phyloP scores from a whole-genome alignment of 176 grass and related monocot genomes.

The Olyra latifolia region DNA sequence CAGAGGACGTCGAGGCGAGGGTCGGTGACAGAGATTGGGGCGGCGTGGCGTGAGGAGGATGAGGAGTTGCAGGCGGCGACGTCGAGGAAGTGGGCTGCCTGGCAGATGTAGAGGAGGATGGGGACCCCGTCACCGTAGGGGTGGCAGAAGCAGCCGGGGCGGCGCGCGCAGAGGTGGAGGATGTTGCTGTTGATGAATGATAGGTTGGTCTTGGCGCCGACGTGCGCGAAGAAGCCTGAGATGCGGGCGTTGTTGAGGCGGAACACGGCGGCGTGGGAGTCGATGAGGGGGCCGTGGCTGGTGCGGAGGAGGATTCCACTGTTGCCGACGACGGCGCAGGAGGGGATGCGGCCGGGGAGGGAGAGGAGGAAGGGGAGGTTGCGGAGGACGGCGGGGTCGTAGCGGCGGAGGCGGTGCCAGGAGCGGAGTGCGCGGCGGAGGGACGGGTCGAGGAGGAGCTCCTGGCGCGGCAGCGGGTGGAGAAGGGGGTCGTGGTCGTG shows the following conservation, averaged over 20 bases:
- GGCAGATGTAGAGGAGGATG: slow-evolving; percentile 88
- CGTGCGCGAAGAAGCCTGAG: slow-evolving; percentile 51
- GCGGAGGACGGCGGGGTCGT: slow-evolving; percentile 63
- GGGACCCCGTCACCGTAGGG: slow-evolving; percentile 75
- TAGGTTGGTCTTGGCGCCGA: slow-evolving; percentile 71
- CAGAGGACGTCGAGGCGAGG: slow-evolving; percentile 81
- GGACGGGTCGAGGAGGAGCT: slow-evolving; percentile 38
- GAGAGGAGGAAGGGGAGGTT: slow-evolving; percentile 35
- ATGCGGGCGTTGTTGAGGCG: slow-evolving; percentile 88
- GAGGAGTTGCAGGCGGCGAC: slow-evolving; percentile 67
- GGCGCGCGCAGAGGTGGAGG: slow-evolving; percentile 68
- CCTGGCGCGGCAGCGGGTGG: slow-evolving; percentile 42
- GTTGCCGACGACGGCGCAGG: slow-evolving; percentile 93
- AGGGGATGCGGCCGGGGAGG: slow-evolving; percentile 36
- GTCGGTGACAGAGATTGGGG: slow-evolving; percentile 71
- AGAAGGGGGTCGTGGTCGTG: slow-evolving; percentile 34
- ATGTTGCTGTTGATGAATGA: slow-evolving; percentile 99
- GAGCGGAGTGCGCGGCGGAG: slow-evolving; percentile 56
- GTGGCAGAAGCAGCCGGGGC: slow-evolving; percentile 81
- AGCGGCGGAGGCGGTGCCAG: slow-evolving; percentile 71
- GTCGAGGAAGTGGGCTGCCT: slow-evolving; percentile 90
- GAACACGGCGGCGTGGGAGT: slow-evolving; percentile 80
- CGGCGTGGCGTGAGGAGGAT: slow-evolving; percentile 33
- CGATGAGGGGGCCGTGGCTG: slow-evolving; percentile 60
- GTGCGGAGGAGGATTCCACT: slow-evolving; percentile 86